Conservation (phyloP, 345 rosid species). For the Diplotaxis tenuifolia region DNA sequence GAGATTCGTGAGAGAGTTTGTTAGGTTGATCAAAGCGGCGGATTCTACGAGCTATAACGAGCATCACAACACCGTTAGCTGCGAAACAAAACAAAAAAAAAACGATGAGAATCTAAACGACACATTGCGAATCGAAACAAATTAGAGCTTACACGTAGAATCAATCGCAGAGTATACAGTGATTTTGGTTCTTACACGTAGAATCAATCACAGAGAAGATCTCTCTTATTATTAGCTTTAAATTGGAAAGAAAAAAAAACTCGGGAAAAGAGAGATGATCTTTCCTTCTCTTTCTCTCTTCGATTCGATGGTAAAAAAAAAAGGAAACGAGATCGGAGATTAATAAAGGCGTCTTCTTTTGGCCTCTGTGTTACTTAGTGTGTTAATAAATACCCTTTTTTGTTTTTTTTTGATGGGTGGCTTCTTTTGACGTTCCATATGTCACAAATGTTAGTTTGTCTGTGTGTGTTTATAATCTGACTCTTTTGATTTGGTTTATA, state of each 20-base stretch:
- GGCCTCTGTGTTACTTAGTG: slow-evolving; percentile 9
- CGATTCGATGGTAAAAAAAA: slow-evolving; percentile 13
- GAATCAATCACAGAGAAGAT: slow-evolving; percentile 21
- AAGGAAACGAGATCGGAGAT: neutral
- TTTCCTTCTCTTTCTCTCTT: slow-evolving; percentile 31
- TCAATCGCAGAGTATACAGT: slow-evolving; percentile 21
- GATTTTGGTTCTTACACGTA: slow-evolving; percentile 39
- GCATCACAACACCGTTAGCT: slow-evolving; percentile 53
- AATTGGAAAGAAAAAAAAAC: no score
- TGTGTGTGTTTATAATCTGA: neutral
- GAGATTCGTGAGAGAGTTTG: slow-evolving; percentile 25
- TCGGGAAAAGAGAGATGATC: slow-evolving; percentile 13
- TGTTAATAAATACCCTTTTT: slow-evolving; percentile 2
- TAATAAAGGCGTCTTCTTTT: slow-evolving; percentile 17
- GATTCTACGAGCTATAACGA: slow-evolving; percentile 45
- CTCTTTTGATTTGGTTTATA: neutral
- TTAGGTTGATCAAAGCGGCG: slow-evolving; percentile 34
- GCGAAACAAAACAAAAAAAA: slow-evolving; percentile 18
- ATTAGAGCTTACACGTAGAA: slow-evolving; percentile 35
- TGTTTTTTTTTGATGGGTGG: neutral
- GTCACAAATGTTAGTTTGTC: neutral
- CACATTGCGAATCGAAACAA: slow-evolving; percentile 57
- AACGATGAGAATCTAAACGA: slow-evolving; percentile 34
- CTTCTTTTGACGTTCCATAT: slow-evolving; percentile 16
- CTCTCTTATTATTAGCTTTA: no score